Conservation (phyloP, 768 basidiomycete genomes). For the Hericium coralloides region DNA sequence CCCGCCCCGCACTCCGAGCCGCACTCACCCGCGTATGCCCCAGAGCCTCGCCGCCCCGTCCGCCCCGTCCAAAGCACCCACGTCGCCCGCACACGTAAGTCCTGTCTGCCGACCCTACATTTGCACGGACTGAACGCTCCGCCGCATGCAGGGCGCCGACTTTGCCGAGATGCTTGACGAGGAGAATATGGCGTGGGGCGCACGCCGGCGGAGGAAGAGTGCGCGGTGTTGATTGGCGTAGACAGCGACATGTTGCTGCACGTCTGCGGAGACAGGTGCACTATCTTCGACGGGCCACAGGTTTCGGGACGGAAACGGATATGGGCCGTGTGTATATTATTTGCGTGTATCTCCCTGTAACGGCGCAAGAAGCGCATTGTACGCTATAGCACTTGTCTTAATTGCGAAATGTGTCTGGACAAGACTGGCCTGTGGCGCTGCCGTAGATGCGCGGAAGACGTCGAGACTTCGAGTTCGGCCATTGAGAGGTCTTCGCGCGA, state of each 20-base stretch:
- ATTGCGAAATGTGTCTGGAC: too few species aligned
- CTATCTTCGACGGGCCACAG: neutral
- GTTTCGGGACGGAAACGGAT: neutral
- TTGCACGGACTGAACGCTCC: neutral
- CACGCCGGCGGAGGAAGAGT: neutral
- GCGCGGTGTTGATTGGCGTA: neutral
- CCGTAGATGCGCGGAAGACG: too few species aligned
- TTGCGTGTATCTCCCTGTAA: neutral
- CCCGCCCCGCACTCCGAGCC: neutral
- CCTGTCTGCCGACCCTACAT: neutral
- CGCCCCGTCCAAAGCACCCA: neutral
- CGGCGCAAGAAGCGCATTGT: neutral
- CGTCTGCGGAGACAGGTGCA: neutral
- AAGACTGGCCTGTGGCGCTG: too few species aligned
- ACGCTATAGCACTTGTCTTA: too few species aligned
- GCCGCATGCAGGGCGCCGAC: neutral
- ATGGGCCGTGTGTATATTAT: neutral
- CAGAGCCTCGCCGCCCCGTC: neutral
- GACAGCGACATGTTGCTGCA: neutral
- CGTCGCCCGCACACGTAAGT: neutral
- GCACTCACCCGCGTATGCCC: neutral
- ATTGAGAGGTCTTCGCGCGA: too few species aligned
- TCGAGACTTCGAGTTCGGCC: too few species aligned
- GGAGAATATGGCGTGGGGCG: conserved; percentile 24
- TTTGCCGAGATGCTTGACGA: conserved; percentile 23